These are phyloP conservation scores for Alternaria solani DNA, from an alignment of 2,329 filamentous ascomycete species.

Conservation along the genomic window DNA sequence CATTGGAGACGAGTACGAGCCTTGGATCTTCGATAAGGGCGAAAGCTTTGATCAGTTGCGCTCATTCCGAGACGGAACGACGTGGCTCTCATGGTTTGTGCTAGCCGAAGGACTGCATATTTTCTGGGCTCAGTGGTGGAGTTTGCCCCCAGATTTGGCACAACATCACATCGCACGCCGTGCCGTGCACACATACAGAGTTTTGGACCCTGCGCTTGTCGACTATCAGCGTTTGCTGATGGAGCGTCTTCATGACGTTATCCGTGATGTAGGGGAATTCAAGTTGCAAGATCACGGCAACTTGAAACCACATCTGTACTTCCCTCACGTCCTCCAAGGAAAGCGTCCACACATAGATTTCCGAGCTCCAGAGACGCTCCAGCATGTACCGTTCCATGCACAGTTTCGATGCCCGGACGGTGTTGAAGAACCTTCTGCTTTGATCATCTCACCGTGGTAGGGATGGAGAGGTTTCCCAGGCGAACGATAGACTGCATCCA, in stretches of 20 bases:
- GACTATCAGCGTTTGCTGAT: not conserved
- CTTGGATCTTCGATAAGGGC: constrained; percentile 42
- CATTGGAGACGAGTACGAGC: constrained; percentile 32
- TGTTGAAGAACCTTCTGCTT: not conserved
- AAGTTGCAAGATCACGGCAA: not conserved
- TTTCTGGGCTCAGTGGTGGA: constrained; percentile 47
- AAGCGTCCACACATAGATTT: not conserved
- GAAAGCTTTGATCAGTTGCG: constrained; percentile 37
- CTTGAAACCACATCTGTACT: not conserved
- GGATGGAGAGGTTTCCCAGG: not conserved
- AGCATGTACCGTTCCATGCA: not conserved
- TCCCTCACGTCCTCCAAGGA: not conserved
- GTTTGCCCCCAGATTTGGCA: constrained; percentile 16
- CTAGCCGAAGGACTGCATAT: constrained; percentile 40
- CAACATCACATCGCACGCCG: constrained; percentile 40
- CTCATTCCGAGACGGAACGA: constrained; percentile 35
- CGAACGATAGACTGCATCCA: constrained; percentile 14
- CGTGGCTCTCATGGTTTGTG: constrained; percentile 46
- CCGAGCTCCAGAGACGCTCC: not conserved
- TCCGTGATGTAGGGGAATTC: not conserved
- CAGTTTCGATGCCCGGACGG: not conserved
- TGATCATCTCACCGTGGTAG: not conserved
- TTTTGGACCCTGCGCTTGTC: constrained; percentile 11
- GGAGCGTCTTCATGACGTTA: not conserved
- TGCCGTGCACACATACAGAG: constrained; percentile 28